Evolutionary conservation across 2,329 filamentous ascomycete species (phyloP), one percentile per base, ranked within the genome.

Genomic region (Elsinoe arachidis): DNA sequence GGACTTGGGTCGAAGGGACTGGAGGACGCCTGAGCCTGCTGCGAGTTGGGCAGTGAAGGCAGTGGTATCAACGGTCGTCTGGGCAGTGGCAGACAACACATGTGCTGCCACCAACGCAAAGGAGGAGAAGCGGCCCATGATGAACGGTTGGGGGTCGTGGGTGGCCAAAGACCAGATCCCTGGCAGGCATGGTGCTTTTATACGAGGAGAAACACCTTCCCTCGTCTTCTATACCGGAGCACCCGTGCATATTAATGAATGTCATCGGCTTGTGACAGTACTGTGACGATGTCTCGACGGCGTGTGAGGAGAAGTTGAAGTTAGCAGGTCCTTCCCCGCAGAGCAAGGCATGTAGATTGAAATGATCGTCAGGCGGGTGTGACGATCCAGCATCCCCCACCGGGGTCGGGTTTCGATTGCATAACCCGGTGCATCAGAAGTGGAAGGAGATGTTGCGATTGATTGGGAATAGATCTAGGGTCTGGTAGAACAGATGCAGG

Each of bases 1-100:
- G 0, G 67, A 68, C 0, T 68, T 62, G 3, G 78, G 70, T 9
- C 66, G 72, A 11, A 81, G 64, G 0, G 79, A 81, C 7, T 69
- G 75, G 1, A 81, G 70, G 1, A 79, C 74, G 14, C 63, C 63
- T 37, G 63, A 64, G 15, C 56, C 59, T 5, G 49, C 41, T 9
- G 53, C 53, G 6, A 55, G 30, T 44, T 55, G 53, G 12, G 53
- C 53, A 7, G 53, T 33, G 38, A 55, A 44, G 26, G 39, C 53
- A 43, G 53, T 43, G 53, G 53, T 55, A 21, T 55, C 53, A 23
- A 55, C 49, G 34, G 26, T 34, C 10, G 38, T 11, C 35, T 53
- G 49, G 23, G 49, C 49, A 11, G 15, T 26, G 49, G 49, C 49
- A 17, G 35, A 39, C 14, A 53, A 21, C 35, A 35, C 49, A 4